Evolutionary conservation across 176 grass and related monocot species (phyloP).

Genomic region (Triticum monococcum): DNA sequence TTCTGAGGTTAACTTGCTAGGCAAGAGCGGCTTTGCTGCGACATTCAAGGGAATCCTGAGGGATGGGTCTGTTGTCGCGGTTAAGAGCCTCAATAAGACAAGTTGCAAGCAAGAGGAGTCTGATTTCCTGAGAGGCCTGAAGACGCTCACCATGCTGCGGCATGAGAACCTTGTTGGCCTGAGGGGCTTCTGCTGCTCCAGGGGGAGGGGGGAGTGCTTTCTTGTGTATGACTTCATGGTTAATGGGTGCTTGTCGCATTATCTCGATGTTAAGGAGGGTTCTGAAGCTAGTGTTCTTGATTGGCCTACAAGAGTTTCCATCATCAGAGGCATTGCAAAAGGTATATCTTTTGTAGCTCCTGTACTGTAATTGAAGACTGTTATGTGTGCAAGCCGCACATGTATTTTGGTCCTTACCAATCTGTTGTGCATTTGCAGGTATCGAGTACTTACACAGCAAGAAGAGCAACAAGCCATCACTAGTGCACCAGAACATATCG

Average conservation of each 20-base stretch:
- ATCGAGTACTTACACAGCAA: conserved; percentile 83
- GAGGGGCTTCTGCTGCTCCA: conserved; percentile 93
- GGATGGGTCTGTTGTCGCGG: conserved; percentile 67
- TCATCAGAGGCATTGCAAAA: conserved; percentile 87
- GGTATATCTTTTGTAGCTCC: conserved; percentile 36
- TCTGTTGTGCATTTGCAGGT: conserved; percentile 36
- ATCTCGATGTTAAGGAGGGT: conserved; percentile 54
- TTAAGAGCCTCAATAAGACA: conserved; percentile 88
- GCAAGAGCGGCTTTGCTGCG: conserved; percentile 75
- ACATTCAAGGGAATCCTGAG: conserved; percentile 85
- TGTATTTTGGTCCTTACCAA: neutral
- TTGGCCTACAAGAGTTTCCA: conserved; percentile 81
- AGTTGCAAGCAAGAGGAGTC: conserved; percentile 97
- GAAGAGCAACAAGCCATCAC: conserved; percentile 60
- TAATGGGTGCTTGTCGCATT: conserved; percentile 67
- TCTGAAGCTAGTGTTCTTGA: conserved; percentile 53
- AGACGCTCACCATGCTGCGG: conserved; percentile 65
- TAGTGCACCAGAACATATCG: conserved; percentile 92
- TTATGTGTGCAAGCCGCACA: too few relatives aligned
- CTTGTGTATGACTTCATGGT: conserved; percentile 85
- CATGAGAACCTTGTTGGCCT: conserved; percentile 82
- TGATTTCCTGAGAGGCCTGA: conserved; percentile 84
- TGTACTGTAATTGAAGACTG: neutral
- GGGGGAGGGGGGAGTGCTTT: conserved; percentile 80
- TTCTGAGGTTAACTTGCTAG: conserved; percentile 84